These are phyloP conservation scores for Alternaria longipes DNA, from an alignment of 2,329 filamentous ascomycete species.

Conservation along the genomic window DNA sequence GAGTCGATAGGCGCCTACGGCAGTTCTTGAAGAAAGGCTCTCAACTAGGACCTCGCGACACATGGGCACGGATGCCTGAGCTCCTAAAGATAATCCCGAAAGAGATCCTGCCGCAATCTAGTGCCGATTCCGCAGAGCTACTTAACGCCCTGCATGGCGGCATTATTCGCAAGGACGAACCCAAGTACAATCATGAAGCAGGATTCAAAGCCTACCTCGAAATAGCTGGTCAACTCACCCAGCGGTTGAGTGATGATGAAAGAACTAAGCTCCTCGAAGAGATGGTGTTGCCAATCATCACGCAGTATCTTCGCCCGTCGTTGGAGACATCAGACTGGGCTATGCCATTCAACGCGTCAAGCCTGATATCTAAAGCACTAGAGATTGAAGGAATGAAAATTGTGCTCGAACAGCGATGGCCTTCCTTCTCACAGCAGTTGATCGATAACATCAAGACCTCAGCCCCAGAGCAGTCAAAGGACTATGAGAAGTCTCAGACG, in stretches of 20 bases:
- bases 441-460: conserved; percentile 75
- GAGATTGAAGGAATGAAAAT: conserved; percentile 55
- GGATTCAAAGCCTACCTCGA: conserved; percentile 82
- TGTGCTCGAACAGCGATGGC: conserved; percentile 69
- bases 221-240: conserved; percentile 61
- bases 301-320: conserved; percentile 62
- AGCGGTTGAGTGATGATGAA: conserved; percentile 56
- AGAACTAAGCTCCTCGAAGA: conserved; percentile 56
- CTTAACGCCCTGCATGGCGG: conserved; percentile 75
- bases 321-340: conserved; percentile 60
- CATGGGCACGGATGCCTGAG: conserved; percentile 74
- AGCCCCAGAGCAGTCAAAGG: conserved; percentile 81
- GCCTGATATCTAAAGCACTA: conserved; percentile 55
- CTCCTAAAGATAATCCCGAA: conserved; percentile 68
- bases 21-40: conserved; percentile 85
- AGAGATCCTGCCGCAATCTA: conserved; percentile 63
- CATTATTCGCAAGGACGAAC: conserved; percentile 77
- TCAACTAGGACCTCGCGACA: conserved; percentile 75
- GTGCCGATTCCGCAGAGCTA: conserved; percentile 67
- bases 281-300: conserved; percentile 62
- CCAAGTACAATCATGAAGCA: conserved; percentile 69
- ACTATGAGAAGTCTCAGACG: conserved; percentile 76
- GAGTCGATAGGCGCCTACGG: conserved; percentile 67
- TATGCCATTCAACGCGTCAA: conserved; percentile 55
- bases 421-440: conserved; percentile 67